These are phyloP conservation scores for Periconia sp. DNA, from an alignment of 2,329 filamentous ascomycete species.

Conservation along the genomic window DNA sequence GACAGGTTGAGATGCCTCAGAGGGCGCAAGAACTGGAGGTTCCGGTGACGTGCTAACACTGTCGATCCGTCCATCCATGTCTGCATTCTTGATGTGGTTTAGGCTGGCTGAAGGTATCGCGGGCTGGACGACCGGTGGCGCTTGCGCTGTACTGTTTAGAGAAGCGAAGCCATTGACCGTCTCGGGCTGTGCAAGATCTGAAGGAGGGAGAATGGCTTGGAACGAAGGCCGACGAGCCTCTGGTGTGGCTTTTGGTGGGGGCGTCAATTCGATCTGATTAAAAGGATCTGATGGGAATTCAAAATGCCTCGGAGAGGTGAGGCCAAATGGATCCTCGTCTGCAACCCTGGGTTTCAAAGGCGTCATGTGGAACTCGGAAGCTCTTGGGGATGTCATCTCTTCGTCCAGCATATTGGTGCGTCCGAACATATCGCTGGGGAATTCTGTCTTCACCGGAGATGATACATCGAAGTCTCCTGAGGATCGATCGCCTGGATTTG, in stretches of 20 bases:
- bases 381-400: slow-evolving; percentile 43
- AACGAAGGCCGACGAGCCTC: slow-evolving; percentile 42
- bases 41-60: slow-evolving; percentile 29
- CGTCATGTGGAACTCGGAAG: slow-evolving; percentile 46
- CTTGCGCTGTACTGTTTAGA: slow-evolving; percentile 41
- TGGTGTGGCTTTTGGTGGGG: slow-evolving; percentile 20
- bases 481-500: neutral
- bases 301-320: slow-evolving; percentile 49
- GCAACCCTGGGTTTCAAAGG: slow-evolving; percentile 38
- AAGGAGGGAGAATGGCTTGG: slow-evolving; percentile 43
- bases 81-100: slow-evolving; percentile 15
- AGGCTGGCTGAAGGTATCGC: too few species aligned
- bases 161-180: slow-evolving; percentile 43
- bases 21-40: slow-evolving; percentile 13
- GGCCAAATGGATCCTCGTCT: slow-evolving; percentile 44
- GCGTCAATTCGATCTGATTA: slow-evolving; percentile 24
- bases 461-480: slow-evolving; percentile 21
- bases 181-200: slow-evolving; percentile 31
- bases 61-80: slow-evolving; percentile 26
- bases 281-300: slow-evolving; percentile 39
- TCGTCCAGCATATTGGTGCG: slow-evolving; percentile 37
- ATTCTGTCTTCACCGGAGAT: slow-evolving; percentile 50
- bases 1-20: too few species aligned
- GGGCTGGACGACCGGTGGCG: slow-evolving; percentile 24
- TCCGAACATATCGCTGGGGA: slow-evolving; percentile 39